phyloP scores from a whole-genome alignment of 139 green algal genomes.

The Nannochloris sp. region DNA sequence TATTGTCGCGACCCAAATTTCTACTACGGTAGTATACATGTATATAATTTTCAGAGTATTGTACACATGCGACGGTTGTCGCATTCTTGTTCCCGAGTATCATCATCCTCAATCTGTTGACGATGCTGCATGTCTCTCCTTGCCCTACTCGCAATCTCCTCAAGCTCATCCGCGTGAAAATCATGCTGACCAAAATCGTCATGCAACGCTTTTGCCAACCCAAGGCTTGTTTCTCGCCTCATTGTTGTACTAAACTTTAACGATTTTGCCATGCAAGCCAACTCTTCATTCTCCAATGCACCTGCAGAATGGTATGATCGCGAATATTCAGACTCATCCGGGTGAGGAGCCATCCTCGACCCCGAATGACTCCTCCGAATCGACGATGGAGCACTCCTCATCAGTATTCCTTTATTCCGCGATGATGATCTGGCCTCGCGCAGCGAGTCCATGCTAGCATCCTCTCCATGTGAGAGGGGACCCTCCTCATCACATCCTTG shows the following conservation, averaged over 20 bases:
- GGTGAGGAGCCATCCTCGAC: not conserved
- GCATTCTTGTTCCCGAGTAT: not conserved
- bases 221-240: constrained; percentile 19
- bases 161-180: not conserved
- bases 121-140: not conserved
- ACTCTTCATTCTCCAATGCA: not conserved
- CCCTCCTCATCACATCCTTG: too few relatives aligned
- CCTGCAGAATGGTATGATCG: not conserved
- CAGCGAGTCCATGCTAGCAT: too few relatives aligned
- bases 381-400: not conserved
- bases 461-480: too few relatives aligned
- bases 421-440: too few relatives aligned
- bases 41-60: too few relatives aligned
- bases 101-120: not conserved
- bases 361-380: not conserved
- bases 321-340: not conserved
- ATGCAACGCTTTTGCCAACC: constrained; percentile 18
- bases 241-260: constrained; percentile 6
- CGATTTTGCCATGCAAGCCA: not conserved
- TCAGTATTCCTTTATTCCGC: not conserved
- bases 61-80: too few relatives aligned
- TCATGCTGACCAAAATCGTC: constrained; percentile 12
- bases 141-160: not conserved
- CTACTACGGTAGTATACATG: too few relatives aligned
- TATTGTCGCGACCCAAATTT: too few relatives aligned